Conservation (phyloP, 495 filamentous ascomycete species). For the Friedmanniomyces simplex region DNA sequence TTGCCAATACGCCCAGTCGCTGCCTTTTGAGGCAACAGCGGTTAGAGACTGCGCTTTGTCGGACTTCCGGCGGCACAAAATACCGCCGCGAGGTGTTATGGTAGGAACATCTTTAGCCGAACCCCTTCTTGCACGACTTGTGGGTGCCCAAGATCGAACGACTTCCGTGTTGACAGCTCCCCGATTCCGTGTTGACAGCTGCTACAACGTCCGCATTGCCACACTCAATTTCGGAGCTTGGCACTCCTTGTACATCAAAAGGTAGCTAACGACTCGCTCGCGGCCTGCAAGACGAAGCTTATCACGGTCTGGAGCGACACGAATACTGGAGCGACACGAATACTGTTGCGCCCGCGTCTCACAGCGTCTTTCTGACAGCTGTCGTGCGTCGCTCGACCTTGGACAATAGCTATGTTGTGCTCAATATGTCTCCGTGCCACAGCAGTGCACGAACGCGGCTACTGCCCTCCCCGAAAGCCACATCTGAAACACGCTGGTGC, state of each 20-base stretch:
- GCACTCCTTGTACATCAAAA: not conserved
- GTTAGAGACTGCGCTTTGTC: too few relatives aligned
- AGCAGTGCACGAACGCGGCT: not conserved
- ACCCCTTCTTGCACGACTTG: not conserved
- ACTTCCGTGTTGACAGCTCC: not conserved
- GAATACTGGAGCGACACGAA: not conserved
- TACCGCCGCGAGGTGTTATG: not conserved
- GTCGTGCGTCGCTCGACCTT: not conserved
- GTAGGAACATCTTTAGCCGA: not conserved
- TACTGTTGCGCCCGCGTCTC: not conserved
- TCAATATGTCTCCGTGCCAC: not conserved
- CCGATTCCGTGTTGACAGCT: not conserved
- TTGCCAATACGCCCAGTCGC: too few relatives aligned
- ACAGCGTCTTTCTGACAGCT: not conserved
- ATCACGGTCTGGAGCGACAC: not conserved
- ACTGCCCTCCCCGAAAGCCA: not conserved
- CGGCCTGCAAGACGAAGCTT: not conserved
- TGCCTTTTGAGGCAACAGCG: too few relatives aligned
- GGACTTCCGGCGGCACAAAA: too few relatives aligned
- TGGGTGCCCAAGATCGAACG: not conserved
- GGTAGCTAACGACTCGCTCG: not conserved
- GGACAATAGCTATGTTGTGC: constrained; percentile 1
- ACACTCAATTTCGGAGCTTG: not conserved
- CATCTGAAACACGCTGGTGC: not conserved
- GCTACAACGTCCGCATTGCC: not conserved